Evolutionary conservation across 2,329 filamentous ascomycete genomes (phyloP).

Genomic region (Fusarium keratoplasticum): DNA sequence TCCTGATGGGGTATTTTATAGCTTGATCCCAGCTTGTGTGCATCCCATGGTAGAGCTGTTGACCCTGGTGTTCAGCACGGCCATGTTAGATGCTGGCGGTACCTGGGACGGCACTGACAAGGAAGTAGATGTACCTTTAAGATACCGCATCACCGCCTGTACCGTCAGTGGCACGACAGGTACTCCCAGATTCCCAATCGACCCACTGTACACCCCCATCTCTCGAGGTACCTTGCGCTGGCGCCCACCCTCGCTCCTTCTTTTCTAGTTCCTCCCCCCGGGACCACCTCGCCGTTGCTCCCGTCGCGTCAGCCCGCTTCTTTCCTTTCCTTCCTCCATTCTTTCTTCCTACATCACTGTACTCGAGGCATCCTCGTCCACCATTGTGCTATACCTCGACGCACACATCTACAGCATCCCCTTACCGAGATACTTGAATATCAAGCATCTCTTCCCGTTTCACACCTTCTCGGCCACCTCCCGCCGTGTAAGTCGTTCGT

Average conservation of each 20-base stretch:
- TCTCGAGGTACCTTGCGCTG: constrained; percentile 15
- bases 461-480: constrained; percentile 23
- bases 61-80: constrained; percentile 7
- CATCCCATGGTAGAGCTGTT: not conserved
- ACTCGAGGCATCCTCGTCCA: constrained; percentile 18
- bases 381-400: constrained; percentile 5
- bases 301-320: constrained; percentile 46
- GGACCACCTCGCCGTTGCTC: constrained; percentile 44
- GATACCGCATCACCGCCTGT: constrained; percentile 22
- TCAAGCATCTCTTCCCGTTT: constrained; percentile 32
- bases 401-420: constrained; percentile 13
- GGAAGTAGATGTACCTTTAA: constrained; percentile 22
- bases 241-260: constrained; percentile 30
- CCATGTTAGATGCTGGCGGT: constrained; percentile 16
- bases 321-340: constrained; percentile 33
- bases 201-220: constrained; percentile 28
- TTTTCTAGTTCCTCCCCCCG: constrained; percentile 44
- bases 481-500: constrained; percentile 50
- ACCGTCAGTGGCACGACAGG: not conserved
- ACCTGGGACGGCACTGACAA: constrained; percentile 25
- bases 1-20: not conserved
- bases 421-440: not conserved
- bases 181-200: constrained; percentile 19
- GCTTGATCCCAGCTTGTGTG: not conserved
- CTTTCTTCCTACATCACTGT: constrained; percentile 32